phyloP scores from a whole-genome alignment of 352 stramenopile genomes.

The Thalassiosira allenii region DNA sequence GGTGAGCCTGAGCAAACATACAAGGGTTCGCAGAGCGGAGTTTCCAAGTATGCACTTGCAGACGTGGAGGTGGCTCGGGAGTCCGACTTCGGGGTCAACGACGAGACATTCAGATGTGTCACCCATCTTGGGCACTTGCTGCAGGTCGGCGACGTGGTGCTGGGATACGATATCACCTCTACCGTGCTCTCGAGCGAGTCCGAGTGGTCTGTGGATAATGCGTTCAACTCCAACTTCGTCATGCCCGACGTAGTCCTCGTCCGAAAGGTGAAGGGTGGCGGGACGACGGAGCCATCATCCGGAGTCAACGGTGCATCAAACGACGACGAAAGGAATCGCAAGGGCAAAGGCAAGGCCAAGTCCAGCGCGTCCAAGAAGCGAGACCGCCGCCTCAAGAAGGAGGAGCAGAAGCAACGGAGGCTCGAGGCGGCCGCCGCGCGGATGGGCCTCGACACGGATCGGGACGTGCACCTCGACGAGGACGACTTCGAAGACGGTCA shows the following conservation, averaged over 20 bases:
- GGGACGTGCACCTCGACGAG: constrained; percentile 56
- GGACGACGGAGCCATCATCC: not conserved
- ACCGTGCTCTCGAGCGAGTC: constrained; percentile 56
- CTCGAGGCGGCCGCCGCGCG: constrained; percentile 75
- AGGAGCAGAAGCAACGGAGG: constrained; percentile 77
- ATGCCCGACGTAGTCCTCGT: constrained; percentile 86
- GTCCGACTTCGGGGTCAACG: constrained; percentile 81
- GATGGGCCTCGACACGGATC: constrained; percentile 79
- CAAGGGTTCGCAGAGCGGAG: constrained; percentile 49
- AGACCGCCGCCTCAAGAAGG: constrained; percentile 66
- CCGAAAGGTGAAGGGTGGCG: constrained; percentile 76
- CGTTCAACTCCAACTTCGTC: constrained; percentile 75
- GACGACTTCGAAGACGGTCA: constrained; percentile 58
- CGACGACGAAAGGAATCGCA: constrained; percentile 13
- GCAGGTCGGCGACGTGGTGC: constrained; percentile 77
- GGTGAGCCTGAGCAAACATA: constrained; percentile 30
- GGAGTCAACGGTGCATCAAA: constrained; percentile 6
- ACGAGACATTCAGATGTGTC: constrained; percentile 81
- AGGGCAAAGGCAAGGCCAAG: constrained; percentile 54
- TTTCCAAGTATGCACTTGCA: constrained; percentile 81
- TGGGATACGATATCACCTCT: constrained; percentile 84
- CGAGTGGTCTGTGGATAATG: constrained; percentile 64
- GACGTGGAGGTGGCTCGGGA: constrained; percentile 83
- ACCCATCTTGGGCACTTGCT: constrained; percentile 85
- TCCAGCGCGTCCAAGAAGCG: constrained; percentile 71